Percentiles rank a stretch among this genome's conserved stretches.
Conservation (phyloP, 73 alveolate genomes). For the Stentor coeruleus region DNA sequence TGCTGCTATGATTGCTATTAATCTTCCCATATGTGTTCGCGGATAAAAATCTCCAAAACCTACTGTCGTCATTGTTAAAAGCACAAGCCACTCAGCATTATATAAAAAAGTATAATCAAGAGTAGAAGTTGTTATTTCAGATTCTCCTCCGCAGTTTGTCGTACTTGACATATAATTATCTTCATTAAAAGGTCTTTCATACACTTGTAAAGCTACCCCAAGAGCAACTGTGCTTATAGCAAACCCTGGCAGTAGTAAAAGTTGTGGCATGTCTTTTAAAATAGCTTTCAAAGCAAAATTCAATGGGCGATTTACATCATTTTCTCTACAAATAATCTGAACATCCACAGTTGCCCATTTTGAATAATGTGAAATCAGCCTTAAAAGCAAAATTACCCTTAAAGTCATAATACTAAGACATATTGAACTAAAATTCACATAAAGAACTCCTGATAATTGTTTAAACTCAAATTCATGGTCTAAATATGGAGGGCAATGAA, state of each 20-base stretch:
- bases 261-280: conserved; percentile 80
- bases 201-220: conserved; percentile 45
- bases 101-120: conserved; percentile 41
- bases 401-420: conserved; percentile 49
- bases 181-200: conserved; percentile 54
- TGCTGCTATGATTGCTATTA: conserved; percentile 30
- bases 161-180: too few species aligned
- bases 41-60: conserved; percentile 41
- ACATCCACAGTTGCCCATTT: conserved; percentile 80
- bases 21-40: conserved; percentile 29
- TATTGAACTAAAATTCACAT: conserved; percentile 44
- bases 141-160: too few species aligned
- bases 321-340: conserved; percentile 69
- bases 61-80: conserved; percentile 34
- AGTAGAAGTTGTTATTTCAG: neutral
- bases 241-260: conserved; percentile 45
- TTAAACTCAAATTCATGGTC: neutral
- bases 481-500: conserved; percentile 19
- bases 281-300: conserved; percentile 74
- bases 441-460: neutral
- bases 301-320: conserved; percentile 68
- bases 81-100: conserved; percentile 33
- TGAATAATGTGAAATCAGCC: conserved; percentile 74
- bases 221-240: conserved; percentile 45
- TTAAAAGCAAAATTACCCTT: conserved; percentile 61